Evolutionary conservation across 2,329 filamentous ascomycete genomes (phyloP).

Genomic region (Dothiorella sarmentorum): DNA sequence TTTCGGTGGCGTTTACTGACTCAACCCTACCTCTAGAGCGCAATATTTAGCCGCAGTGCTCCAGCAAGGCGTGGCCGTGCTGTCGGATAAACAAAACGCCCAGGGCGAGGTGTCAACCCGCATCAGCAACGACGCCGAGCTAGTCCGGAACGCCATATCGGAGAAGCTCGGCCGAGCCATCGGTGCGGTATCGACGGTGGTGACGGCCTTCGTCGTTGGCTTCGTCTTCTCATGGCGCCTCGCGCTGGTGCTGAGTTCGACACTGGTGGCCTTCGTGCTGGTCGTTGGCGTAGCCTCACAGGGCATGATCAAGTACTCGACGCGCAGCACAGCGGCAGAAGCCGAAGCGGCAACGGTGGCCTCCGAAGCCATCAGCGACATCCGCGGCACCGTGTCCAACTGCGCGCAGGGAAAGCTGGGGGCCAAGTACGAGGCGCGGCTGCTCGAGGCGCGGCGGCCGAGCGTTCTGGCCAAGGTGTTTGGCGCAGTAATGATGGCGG

Average conservation of each 20-base stretch:
- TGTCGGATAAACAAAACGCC: slow-evolving; percentile 74
- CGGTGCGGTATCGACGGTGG: slow-evolving; percentile 63
- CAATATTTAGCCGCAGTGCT: slow-evolving; percentile 62
- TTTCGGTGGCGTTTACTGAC: neutral
- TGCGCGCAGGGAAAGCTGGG: neutral
- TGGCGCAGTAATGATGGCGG: slow-evolving; percentile 4
- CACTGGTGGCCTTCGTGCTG: slow-evolving; percentile 1
- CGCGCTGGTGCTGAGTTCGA: slow-evolving; percentile 1
- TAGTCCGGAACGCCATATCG: slow-evolving; percentile 82
- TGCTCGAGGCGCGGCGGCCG: neutral
- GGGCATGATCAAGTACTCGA: slow-evolving; percentile 33
- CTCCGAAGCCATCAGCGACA: neutral
- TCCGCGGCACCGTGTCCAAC: neutral
- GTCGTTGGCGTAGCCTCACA: neutral
- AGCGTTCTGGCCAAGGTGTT: neutral
- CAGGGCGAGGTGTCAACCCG: slow-evolving; percentile 81
- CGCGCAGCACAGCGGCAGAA: slow-evolving; percentile 60
- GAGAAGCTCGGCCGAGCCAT: slow-evolving; percentile 53
- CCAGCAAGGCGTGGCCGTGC: slow-evolving; percentile 19
- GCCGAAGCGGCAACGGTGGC: slow-evolving; percentile 45
- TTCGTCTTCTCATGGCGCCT: slow-evolving; percentile 10
- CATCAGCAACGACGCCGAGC: slow-evolving; percentile 89
- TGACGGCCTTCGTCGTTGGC: slow-evolving; percentile 65
- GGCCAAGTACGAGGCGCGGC: neutral
- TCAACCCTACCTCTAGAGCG: slow-evolving; percentile 49